These are phyloP conservation scores for Dactylorhiza incarnata DNA, from an alignment of 106 monocot species.

Conservation along the genomic window DNA sequence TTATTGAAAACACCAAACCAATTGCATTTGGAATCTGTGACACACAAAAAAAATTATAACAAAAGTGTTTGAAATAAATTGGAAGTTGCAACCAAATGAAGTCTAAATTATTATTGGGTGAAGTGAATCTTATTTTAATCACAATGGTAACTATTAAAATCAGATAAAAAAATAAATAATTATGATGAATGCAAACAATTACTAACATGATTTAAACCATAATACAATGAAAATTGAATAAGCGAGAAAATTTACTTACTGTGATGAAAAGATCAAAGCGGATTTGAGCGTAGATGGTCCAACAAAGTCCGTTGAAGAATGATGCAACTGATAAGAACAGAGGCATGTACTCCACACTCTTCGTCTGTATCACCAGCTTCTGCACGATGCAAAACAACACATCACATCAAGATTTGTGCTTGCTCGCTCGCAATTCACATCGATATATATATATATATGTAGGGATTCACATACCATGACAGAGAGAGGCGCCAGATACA, in stretches of 20 bases:
- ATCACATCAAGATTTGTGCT: not conserved
- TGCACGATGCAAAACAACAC: constrained; percentile 7
- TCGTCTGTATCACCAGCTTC: constrained; percentile 58
- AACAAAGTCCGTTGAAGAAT: constrained; percentile 59
- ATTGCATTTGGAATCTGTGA: constrained; percentile 32
- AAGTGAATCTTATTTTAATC: not conserved
- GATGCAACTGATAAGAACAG: constrained; percentile 46
- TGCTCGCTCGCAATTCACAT: not conserved
- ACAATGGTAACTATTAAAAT: not conserved
- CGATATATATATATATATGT: not conserved
- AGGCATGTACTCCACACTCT: constrained; percentile 81
- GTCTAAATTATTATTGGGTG: no score
- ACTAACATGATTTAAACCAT: no score
- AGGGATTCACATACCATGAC: constrained; percentile 32
- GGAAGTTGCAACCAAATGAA: not conserved
- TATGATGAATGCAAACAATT: not conserved
- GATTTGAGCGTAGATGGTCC: constrained; percentile 62
- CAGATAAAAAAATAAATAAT: not conserved
- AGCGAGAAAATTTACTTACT: constrained; percentile 14
- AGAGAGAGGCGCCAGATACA: constrained; percentile 50
- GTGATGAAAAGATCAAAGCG: constrained; percentile 53
- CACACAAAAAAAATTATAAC: not conserved
- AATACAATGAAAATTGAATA: not conserved
- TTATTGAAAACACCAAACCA: constrained; percentile 3
- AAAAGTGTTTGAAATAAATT: not conserved